Evolutionary conservation across 306 rosid genomes (phyloP).

Genomic region (Hippophae gyantsensis): DNA sequence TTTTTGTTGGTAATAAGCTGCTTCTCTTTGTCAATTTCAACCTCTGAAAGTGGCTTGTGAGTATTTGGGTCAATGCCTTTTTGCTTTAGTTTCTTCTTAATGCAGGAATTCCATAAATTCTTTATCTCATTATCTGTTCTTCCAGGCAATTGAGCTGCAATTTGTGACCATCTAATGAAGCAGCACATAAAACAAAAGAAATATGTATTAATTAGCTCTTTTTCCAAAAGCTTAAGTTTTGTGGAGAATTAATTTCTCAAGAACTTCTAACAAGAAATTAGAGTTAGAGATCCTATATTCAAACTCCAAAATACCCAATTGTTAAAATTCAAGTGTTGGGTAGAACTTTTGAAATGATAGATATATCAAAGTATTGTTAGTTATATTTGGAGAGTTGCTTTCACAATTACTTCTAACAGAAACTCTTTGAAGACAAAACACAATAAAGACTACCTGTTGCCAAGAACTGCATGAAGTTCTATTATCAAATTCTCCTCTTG

Average conservation of each 20-base stretch:
- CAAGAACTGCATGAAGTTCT: conserved; percentile 71
- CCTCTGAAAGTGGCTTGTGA: conserved; percentile 56
- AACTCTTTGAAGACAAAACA: no score
- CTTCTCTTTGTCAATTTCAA: conserved; percentile 26
- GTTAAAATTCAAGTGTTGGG: no score
- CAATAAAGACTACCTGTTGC: conserved; percentile 39
- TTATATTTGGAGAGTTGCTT: no score
- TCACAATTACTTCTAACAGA: no score
- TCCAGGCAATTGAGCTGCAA: conserved; percentile 87
- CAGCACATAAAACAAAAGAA: not conserved
- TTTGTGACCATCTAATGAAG: conserved; percentile 75
- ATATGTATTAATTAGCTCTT: not conserved
- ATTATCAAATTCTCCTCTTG: conserved; percentile 68
- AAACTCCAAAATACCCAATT: no score
- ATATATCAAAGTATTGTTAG: no score
- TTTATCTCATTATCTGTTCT: conserved; percentile 94
- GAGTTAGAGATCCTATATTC: no score
- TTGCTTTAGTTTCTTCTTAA: conserved; percentile 86
- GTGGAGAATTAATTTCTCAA: no score
- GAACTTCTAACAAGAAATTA: no score
- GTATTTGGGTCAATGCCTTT: conserved; percentile 90
- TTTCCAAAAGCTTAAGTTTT: not conserved
- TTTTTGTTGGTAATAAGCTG: conserved; percentile 9
- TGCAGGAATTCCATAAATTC: conserved; percentile 81
- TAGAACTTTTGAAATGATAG: no score